Base-by-base conservation (phyloP, 2,329 filamentous ascomycete genomes). In the Mariannaea sp. region DNA sequence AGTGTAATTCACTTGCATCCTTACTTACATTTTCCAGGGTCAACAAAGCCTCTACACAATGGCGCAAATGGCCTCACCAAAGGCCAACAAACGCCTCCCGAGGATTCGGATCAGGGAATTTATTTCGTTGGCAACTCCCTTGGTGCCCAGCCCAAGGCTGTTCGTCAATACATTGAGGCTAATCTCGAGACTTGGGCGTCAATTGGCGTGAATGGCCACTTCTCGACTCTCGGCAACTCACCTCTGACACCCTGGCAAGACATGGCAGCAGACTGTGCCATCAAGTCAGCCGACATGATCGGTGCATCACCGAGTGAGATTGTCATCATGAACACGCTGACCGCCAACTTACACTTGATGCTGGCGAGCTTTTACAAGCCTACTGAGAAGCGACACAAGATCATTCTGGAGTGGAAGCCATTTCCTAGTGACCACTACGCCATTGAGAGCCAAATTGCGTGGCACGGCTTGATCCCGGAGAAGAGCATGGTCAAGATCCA, bases 41-140 rank as follows among this genome's bases (percentile, higher is more conserved):
- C 49, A 4, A 36, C 59, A 17, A 46, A 56, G 19, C 44, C 58
- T 10, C 33, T 32, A 9, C 48, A 53, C 10, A 65, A 64, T 44
- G 61, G 57, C 41, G 53, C 56, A 38, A 70, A 71, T 41, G 59
- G 65, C 27, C 46, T 61, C 13, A 49, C 30, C n/a, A 57, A 67
- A 13, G 61, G 60, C 33, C 47, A 56, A 39, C 43, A 64, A 61
- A 47, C 58, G 33, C 30, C 51, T 36, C 26, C 54, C 13, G 66
- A 71, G 1, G 66, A 77, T n/a, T 73, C 63, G 5, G 62, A 71
- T 40, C 65, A 68, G 53, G 70, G 71, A 54, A 86, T 90, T 54
- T 97, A 96, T 71, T 85, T 97, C 58, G 93, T 91, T 61, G 92
- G 92, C 51, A 96, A 96, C 75, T 96, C 91, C 0, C 81, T 96